Evolutionary conservation across 2,329 filamentous ascomycete genomes (phyloP).

Genomic region (Colletotrichum melonis): DNA sequence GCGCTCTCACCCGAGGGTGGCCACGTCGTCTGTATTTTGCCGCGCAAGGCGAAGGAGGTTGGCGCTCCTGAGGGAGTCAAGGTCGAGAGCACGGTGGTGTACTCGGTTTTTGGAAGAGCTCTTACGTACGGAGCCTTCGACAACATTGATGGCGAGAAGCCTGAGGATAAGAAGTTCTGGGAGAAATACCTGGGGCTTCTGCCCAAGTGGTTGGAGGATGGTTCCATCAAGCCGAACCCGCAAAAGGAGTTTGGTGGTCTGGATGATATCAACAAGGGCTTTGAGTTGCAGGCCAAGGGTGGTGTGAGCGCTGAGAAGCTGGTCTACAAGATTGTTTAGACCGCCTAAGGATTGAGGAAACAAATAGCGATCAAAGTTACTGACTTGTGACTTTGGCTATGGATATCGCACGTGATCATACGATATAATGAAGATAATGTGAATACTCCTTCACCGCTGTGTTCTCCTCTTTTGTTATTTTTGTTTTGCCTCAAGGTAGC

Average conservation of each 20-base stretch:
- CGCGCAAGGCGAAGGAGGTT: conserved; percentile 31
- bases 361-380: too few species aligned
- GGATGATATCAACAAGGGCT: conserved; percentile 28
- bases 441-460: neutral
- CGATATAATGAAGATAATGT: neutral
- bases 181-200: conserved; percentile 22
- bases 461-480: neutral
- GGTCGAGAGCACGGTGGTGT: conserved; percentile 31
- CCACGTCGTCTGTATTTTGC: conserved; percentile 43
- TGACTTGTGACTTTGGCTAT: neutral
- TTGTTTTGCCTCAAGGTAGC: neutral
- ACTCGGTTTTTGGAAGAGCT: conserved; percentile 23
- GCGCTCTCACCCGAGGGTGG: conserved; percentile 41
- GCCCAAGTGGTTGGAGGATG: conserved; percentile 24
- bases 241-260: conserved; percentile 24
- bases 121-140: conserved; percentile 15
- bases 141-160: conserved; percentile 17
- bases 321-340: conserved; percentile 19
- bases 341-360: too few species aligned
- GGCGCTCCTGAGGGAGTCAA: conserved; percentile 23
- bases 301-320: conserved; percentile 29
- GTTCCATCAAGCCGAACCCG: conserved; percentile 25
- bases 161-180: conserved; percentile 30
- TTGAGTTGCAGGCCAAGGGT: conserved; percentile 25
- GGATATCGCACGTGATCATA: neutral